Evolutionary conservation across 2,329 filamentous ascomycete genomes (phyloP), one percentile per base, ranked within the genome.

Genomic region (Coniochaeta sp.): DNA sequence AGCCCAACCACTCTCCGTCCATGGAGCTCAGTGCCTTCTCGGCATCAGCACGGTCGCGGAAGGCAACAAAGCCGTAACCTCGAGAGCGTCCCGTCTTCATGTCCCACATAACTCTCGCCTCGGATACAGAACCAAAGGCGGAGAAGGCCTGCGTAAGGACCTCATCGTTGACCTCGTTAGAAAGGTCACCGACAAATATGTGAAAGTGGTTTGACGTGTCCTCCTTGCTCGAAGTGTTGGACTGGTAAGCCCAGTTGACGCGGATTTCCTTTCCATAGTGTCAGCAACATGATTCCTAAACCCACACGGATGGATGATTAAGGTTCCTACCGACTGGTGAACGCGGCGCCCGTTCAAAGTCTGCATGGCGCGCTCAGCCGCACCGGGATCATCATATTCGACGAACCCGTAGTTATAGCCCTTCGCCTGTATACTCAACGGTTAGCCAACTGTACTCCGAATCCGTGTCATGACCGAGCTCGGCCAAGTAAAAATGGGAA

Each of bases 31-130:
- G 72, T 1, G 94, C 92, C 73, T 96, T 96, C 70, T 99, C 94
- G 26, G 94, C 94, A 64, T 99, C 94, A 32, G 82, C 75, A 57
- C 92, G 89, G 57, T 99, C 94, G 56, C 92, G 88, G 81, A 95
- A 99, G 48, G 94, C 94, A 60, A 97, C 92, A 66, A 99, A 99
- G 12, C 94, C 94, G 65, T 99, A 99, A 55, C 94, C 94, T 67
- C 94, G 89, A 59, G 94, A 97, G 57, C 94, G 86, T 60, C 94
- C 94, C 31, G 94, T 99, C 81, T 99, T 99, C 94, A 99, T 99
- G 70, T 99, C 94, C 94, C 94, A 99, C 94, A 99, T 99, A 58
- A 99, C 94, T 63, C 94, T 91, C 54, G 94, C 94, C 71, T 99
- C 94, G 3, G 94, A 99, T 48, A 99, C 91, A 10, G 85, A 89